Base-by-base conservation (phyloP, 208 protist genomes). In the Acanthamoeba quina region DNA sequence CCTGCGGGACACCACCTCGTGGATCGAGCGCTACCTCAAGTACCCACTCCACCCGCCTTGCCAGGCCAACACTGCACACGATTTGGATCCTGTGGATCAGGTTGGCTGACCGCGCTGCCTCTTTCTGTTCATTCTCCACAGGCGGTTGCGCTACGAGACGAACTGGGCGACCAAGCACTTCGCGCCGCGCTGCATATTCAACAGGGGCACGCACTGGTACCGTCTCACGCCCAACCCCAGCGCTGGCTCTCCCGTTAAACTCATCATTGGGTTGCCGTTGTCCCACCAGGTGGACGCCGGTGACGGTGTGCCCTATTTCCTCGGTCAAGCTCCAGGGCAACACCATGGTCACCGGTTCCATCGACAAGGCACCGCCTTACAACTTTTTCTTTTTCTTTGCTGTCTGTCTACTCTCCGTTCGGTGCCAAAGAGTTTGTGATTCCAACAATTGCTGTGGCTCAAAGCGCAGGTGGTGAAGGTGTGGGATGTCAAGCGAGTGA, bases 291-390 rank as follows among this genome's bases (percentile, higher is more conserved):
- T 89, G 80, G 80, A 89, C 80, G 52, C 80, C 80, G 52, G 80
- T 89, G 21, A 89, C 80, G 9, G 80, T 89, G 47, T 89, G 80
- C 52, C 80, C 80, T 19, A 89, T 89, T 26, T 89, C 80, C 0
- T 89, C 52, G 13, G 80, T 89, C n/a, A 58, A 89, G 80, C 29
- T 89, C n/a, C 47, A 66, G 80, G 80, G 80, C 29, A 89, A 89
- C 29, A 89, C 54, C 56, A 58, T 89, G 80, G 80, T 89, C 56
- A 89, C 52, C n/a, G 80, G 80, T 26, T 68, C 52, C 80, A 89
- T 89, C 17, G 80, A 89, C 80, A 89, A 89, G 80, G 68, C 37
- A 78, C 31, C 34, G 9, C 29, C 10, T n/a, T 19, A 78, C 68
- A 78, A 37, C 37, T 72, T 13, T 41, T 15, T 26, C 1, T 29